Conservation (phyloP, 495 filamentous ascomycete genomes). For the Penicillium cataractarum region DNA sequence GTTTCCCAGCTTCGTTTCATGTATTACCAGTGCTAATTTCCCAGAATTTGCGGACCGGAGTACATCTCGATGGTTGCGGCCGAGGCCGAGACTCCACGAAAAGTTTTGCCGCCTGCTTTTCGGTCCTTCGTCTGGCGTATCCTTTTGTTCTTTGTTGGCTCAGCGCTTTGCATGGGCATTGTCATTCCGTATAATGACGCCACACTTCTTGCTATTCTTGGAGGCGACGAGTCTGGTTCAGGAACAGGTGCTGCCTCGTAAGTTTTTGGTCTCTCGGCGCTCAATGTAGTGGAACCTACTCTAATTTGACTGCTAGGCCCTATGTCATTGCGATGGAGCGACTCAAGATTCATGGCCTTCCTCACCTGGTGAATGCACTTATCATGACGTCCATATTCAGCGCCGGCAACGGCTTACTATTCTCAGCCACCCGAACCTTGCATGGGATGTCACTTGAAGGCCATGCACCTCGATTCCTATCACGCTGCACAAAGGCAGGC, state of each 20-base stretch:
- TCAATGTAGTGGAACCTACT: not conserved
- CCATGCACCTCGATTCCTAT: slow-evolving; percentile 46
- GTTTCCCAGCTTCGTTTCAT: slow-evolving; percentile 25
- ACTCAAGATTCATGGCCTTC: slow-evolving; percentile 44
- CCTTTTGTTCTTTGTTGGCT: slow-evolving; percentile 70
- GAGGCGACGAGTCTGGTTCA: slow-evolving; percentile 6
- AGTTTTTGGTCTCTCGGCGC: not conserved
- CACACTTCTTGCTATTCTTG: slow-evolving; percentile 7
- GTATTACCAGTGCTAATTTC: not conserved
- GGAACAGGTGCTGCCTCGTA: slow-evolving; percentile 44
- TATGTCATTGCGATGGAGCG: slow-evolving; percentile 57
- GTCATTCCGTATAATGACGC: slow-evolving; percentile 60
- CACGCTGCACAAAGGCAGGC: slow-evolving; percentile 43
- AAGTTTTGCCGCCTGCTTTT: slow-evolving; percentile 55
- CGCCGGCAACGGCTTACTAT: slow-evolving; percentile 51
- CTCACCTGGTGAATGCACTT: slow-evolving; percentile 49
- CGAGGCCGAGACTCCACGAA: slow-evolving; percentile 70
- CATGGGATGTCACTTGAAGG: slow-evolving; percentile 49
- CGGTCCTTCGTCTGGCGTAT: slow-evolving; percentile 74
- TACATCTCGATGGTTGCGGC: slow-evolving; percentile 79
- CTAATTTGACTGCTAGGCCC: slow-evolving; percentile 13
- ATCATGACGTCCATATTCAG: slow-evolving; percentile 53
- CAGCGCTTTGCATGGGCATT: slow-evolving; percentile 67
- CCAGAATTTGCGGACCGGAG: slow-evolving; percentile 60
- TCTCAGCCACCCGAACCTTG: slow-evolving; percentile 44